phyloP scores from a whole-genome alignment of 2,329 filamentous ascomycete genomes.

The Paradendryphiella salina region DNA sequence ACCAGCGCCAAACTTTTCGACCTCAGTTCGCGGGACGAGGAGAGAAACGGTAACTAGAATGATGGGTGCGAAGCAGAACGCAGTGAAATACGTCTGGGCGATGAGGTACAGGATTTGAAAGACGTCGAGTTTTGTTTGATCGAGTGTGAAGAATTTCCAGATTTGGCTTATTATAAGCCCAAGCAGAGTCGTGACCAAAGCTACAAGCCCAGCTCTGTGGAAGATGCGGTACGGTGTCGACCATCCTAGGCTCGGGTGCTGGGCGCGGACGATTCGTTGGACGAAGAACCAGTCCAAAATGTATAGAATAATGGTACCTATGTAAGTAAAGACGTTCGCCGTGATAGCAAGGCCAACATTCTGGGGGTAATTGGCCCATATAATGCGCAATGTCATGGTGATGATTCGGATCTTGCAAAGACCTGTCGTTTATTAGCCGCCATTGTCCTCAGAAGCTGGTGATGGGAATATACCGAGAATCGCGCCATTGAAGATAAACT shows the following conservation, averaged over 20 bases:
- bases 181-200: constrained; percentile 63
- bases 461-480: constrained; percentile 44
- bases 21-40: constrained; percentile 49
- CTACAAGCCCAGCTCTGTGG: constrained; percentile 54
- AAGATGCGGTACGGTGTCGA: constrained; percentile 55
- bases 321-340: constrained; percentile 70
- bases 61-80: constrained; percentile 69
- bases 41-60: constrained; percentile 57
- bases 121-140: constrained; percentile 53
- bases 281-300: constrained; percentile 77
- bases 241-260: constrained; percentile 74
- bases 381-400: constrained; percentile 49
- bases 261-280: constrained; percentile 74
- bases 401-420: constrained; percentile 52
- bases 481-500: constrained; percentile 50
- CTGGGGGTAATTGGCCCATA: constrained; percentile 38
- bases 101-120: constrained; percentile 68
- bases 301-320: constrained; percentile 77
- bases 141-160: constrained; percentile 68
- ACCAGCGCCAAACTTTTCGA: constrained; percentile 68
- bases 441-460: not conserved
- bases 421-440: constrained; percentile 31
- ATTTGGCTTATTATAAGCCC: constrained; percentile 69
- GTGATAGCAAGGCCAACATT: constrained; percentile 59
- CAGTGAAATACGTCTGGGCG: constrained; percentile 64